A percentile compares a stretch with the other conserved stretches of the same genome.
These are phyloP conservation scores for Allodekkera sacchari DNA, from an alignment of 805 yeast genomes.

Conservation along the genomic window DNA sequence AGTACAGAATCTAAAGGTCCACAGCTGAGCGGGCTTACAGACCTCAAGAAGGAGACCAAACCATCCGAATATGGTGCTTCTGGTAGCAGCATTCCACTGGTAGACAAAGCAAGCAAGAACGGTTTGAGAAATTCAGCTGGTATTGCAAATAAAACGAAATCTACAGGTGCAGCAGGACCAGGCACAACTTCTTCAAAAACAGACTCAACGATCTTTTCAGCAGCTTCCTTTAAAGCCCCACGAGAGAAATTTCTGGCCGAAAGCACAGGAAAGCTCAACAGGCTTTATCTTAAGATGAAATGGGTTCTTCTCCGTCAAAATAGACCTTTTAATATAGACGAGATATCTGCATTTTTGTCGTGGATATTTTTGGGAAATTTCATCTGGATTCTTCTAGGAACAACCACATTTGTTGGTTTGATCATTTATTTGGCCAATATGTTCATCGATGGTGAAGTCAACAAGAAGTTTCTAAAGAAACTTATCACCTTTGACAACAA, in stretches of 20 bases:
- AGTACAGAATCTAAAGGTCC: too few species aligned
- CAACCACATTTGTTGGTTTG: constrained; percentile 47
- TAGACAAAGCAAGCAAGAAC: too few species aligned
- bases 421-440: constrained; percentile 36
- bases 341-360: constrained; percentile 45
- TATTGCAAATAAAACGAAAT: too few species aligned
- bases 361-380: constrained; percentile 52
- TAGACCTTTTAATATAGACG: constrained; percentile 41
- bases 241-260: constrained; percentile 13
- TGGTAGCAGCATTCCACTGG: too few species aligned
- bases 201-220: too few species aligned
- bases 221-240: too few species aligned
- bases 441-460: constrained; percentile 19
- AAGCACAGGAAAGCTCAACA: constrained; percentile 8
- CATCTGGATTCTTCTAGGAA: constrained; percentile 46
- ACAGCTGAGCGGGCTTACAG: too few species aligned
- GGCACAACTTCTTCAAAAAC: too few species aligned
- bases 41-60: too few species aligned
- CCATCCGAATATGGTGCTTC: too few species aligned
- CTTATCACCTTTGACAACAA: constrained; percentile 26
- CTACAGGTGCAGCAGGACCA: too few species aligned
- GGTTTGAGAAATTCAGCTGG: too few species aligned
- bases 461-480: constrained; percentile 19
- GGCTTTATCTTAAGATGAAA: constrained; percentile 20
- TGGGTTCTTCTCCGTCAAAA: constrained; percentile 43